These are phyloP conservation scores for Jasminum sambac DNA, from an alignment of 257 asterid genomes.

Conservation along the genomic window DNA sequence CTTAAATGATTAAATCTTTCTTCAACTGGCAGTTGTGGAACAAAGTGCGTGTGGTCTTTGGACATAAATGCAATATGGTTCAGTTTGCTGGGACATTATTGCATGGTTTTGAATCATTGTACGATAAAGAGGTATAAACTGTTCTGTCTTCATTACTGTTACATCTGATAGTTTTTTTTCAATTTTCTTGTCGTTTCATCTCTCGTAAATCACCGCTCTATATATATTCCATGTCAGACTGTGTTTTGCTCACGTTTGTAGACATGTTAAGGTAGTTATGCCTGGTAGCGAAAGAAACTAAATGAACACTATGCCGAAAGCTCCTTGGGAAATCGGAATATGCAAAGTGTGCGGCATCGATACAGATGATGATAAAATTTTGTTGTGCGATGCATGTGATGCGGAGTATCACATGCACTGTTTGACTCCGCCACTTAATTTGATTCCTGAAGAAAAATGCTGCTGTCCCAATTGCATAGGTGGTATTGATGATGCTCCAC, in stretches of 20 bases:
- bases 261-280: background rate
- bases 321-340: background rate
- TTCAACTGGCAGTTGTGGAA: constrained; percentile 13
- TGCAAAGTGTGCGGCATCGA: background rate
- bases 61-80: background rate
- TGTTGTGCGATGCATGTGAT: background rate
- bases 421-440: background rate
- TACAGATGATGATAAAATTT: background rate
- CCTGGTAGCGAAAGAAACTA: background rate
- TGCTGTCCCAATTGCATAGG: background rate
- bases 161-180: too few species aligned
- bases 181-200: too few species aligned
- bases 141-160: too few species aligned
- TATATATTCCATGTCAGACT: too few species aligned
- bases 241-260: background rate
- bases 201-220: too few species aligned
- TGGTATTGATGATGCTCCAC: background rate
- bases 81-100: too few species aligned
- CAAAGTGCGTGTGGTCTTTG: background rate
- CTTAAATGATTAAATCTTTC: too few species aligned
- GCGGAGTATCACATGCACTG: background rate
- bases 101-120: too few species aligned
- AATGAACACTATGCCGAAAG: background rate
- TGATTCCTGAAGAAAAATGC: background rate
- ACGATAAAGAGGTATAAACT: too few species aligned